A percentile compares a stretch with the other conserved stretches of the same genome.
phyloP scores from a whole-genome alignment of 1,284 basidiomycete genomes.

The Heterobasidion occidentale region DNA sequence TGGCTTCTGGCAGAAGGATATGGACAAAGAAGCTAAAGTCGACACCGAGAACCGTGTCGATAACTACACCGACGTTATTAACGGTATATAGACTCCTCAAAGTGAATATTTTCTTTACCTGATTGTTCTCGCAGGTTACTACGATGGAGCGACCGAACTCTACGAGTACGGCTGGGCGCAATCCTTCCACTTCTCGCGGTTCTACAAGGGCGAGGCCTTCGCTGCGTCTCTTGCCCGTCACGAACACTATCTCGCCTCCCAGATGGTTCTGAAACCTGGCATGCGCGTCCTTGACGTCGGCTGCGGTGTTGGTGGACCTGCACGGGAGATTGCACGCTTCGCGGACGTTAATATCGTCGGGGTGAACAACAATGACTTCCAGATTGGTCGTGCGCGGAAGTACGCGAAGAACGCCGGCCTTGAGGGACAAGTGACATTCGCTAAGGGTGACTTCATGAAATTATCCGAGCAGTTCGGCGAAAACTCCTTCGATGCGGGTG shows the following conservation, averaged over 20 bases:
- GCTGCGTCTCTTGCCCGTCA: conserved; percentile 82
- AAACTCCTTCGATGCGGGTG: conserved; percentile 91
- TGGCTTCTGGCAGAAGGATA: conserved; percentile 91
- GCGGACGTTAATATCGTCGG: conserved; percentile 84
- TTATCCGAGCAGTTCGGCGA: conserved; percentile 89
- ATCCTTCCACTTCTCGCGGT: conserved; percentile 99
- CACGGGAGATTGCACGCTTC: conserved; percentile 92
- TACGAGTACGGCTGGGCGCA: conserved; percentile 96
- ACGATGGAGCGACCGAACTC: conserved; percentile 93
- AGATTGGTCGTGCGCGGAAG: conserved; percentile 78
- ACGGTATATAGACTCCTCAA: conserved; percentile 47
- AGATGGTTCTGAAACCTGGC: conserved; percentile 77
- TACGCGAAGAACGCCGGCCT: conserved; percentile 82
- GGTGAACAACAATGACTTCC: conserved; percentile 97
- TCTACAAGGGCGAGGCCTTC: conserved; percentile 95
- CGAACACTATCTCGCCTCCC: conserved; percentile 93
- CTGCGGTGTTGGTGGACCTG: conserved; percentile 96
- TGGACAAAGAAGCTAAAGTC: conserved; percentile 58
- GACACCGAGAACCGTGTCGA: conserved; percentile 75
- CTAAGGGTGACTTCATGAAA: conserved; percentile 96
- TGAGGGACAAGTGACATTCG: conserved; percentile 72
- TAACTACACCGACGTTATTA: conserved; percentile 91
- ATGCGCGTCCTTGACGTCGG: conserved; percentile 98
- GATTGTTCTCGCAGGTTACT: conserved; percentile 61
- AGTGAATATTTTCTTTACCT: background rate